A percentile compares a stretch with the other conserved stretches of the same genome.
phyloP scores from a whole-genome alignment of 179 eudicot species.

The Beta corolliflora region DNA sequence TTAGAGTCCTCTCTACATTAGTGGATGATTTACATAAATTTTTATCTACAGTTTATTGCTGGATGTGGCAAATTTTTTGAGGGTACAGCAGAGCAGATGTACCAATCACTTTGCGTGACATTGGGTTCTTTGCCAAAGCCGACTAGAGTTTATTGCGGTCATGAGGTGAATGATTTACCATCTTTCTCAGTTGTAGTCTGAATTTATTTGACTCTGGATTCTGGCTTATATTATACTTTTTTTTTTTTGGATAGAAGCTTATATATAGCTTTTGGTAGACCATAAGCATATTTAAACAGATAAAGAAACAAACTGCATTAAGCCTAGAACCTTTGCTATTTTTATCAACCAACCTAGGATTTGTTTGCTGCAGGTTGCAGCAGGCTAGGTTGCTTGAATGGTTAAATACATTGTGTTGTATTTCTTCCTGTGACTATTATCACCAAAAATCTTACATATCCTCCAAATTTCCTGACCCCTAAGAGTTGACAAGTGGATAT shows the following conservation, averaged over 20 bases:
- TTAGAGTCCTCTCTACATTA: neutral
- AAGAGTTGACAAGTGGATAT: neutral
- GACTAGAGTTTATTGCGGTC: conserved; percentile 89
- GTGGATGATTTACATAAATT: conserved; percentile 12
- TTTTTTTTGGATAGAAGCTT: neutral
- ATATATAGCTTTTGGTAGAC: neutral
- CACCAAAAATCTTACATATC: neutral
- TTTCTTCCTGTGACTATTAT: neutral
- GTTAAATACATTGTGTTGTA: neutral
- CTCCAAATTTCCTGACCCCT: neutral
- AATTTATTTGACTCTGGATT: neutral
- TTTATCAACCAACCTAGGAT: too few relatives aligned
- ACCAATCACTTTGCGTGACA: conserved; percentile 89
- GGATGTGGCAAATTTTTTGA: conserved; percentile 97
- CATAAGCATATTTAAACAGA: neutral
- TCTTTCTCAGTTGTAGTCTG: neutral
- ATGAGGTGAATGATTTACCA: conserved; percentile 61
- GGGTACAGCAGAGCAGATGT: conserved; percentile 98
- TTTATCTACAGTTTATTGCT: conserved; percentile 73
- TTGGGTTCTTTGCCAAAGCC: conserved; percentile 87
- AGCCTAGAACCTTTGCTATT: neutral
- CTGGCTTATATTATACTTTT: neutral
- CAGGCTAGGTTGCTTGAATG: neutral
- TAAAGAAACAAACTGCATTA: neutral
- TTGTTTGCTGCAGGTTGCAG: neutral